Evolutionary conservation across 2,329 filamentous ascomycete genomes (phyloP).

Genomic region (Zelopaecilomyces penicillatus): DNA sequence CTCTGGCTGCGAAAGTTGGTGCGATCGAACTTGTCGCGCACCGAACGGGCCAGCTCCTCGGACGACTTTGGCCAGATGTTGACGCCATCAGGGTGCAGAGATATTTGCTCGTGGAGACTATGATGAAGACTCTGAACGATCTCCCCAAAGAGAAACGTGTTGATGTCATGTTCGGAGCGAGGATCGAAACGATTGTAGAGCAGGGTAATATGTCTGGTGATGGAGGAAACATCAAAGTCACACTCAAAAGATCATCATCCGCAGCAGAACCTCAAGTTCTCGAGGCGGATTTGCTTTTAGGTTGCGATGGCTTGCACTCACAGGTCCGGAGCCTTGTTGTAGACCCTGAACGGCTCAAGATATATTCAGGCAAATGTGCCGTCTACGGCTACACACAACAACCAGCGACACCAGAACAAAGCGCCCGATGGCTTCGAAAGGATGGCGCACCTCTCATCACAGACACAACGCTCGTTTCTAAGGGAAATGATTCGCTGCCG

Average conservation of each 20-base stretch:
- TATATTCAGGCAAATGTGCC: constrained; percentile 24
- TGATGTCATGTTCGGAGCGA: constrained; percentile 12
- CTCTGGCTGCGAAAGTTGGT: constrained; percentile 10
- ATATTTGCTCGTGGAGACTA: constrained; percentile 15
- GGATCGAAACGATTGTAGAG: constrained; percentile 11
- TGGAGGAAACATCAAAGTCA: constrained; percentile 1
- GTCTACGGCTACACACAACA: constrained; percentile 14
- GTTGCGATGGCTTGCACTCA: constrained; percentile 33
- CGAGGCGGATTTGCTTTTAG: constrained; percentile 21
- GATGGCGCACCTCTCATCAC: constrained; percentile 14
- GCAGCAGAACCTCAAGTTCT: neutral
- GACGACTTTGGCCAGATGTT: constrained; percentile 15
- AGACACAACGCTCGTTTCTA: constrained; percentile 15
- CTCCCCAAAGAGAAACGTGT: constrained; percentile 7
- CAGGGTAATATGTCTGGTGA: neutral
- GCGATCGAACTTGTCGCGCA: constrained; percentile 22
- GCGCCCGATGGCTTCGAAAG: constrained; percentile 4
- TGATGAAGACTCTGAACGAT: constrained; percentile 12
- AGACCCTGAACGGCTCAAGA: constrained; percentile 15
- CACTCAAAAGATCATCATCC: neutral
- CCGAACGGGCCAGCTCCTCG: constrained; percentile 17
- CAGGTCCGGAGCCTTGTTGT: constrained; percentile 22
- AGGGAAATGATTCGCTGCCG: constrained; percentile 13
- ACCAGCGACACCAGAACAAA: constrained; percentile 2
- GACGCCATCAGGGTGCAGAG: constrained; percentile 20